A percentile compares a stretch with the other conserved stretches of the same genome.
phyloP scores from a whole-genome alignment of 2,329 filamentous ascomycete genomes.

The Uncinocarpus reesii region DNA sequence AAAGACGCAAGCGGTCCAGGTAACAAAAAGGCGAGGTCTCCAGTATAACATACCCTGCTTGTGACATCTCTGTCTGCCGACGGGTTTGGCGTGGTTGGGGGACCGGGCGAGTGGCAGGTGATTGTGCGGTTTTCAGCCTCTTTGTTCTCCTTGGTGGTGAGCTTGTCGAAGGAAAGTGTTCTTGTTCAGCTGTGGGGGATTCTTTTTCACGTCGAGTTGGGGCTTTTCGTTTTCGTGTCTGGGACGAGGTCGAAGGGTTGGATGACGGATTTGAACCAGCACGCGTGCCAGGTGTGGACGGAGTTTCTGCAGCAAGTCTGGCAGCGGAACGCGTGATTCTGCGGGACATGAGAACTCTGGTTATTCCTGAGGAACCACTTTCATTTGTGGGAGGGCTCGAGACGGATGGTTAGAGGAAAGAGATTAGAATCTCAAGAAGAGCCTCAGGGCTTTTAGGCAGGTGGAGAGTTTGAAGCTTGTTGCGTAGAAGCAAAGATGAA shows the following conservation, averaged over 20 bases:
- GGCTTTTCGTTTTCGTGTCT: slow-evolving; percentile 67
- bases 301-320: slow-evolving; percentile 61
- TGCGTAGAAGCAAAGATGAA: neutral
- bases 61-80: slow-evolving; percentile 34
- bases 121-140: slow-evolving; percentile 53
- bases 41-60: slow-evolving; percentile 31
- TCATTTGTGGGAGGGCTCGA: neutral
- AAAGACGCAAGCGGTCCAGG: neutral
- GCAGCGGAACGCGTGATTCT: slow-evolving; percentile 94
- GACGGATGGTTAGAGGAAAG: slow-evolving; percentile 5
- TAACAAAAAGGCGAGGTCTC: slow-evolving; percentile 11
- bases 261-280: slow-evolving; percentile 30
- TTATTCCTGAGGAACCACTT: slow-evolving; percentile 16
- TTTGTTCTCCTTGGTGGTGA: slow-evolving; percentile 51
- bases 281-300: slow-evolving; percentile 36
- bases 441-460: slow-evolving; percentile 6
- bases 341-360: slow-evolving; percentile 71
- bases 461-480: neutral
- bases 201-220: slow-evolving; percentile 39
- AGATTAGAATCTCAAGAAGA: slow-evolving; percentile 13
- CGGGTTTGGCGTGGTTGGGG: slow-evolving; percentile 38
- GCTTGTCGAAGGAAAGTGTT: neutral
- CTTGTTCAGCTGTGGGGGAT: slow-evolving; percentile 16
- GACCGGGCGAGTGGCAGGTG: slow-evolving; percentile 25
- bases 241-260: slow-evolving; percentile 37